Percentiles rank a stretch among this genome's conserved stretches.
These are phyloP conservation scores for Fusarium scirpi DNA, from an alignment of 2,329 filamentous ascomycete species.

Conservation along the genomic window DNA sequence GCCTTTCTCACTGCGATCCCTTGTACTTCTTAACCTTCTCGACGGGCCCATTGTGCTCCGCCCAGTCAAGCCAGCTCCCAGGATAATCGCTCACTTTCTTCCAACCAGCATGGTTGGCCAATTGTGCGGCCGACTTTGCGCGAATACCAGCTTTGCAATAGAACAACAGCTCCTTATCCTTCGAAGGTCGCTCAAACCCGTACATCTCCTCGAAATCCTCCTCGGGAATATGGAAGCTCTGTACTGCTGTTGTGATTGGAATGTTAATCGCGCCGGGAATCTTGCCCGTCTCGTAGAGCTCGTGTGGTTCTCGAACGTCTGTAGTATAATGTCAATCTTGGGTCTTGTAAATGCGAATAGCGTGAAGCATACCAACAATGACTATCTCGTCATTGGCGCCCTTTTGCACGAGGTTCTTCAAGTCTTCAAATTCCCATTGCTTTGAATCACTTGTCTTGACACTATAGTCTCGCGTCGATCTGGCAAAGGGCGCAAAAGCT, in stretches of 20 bases:
- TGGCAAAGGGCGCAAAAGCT: slow-evolving; percentile 17
- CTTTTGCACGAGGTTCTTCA: slow-evolving; percentile 54
- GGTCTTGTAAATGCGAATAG: not conserved
- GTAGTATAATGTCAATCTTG: not conserved
- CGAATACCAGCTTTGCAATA: slow-evolving; percentile 95
- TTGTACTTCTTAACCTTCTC: slow-evolving; percentile 44
- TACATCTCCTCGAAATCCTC: slow-evolving; percentile 88
- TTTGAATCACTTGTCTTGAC: slow-evolving; percentile 49
- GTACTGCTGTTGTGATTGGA: slow-evolving; percentile 80
- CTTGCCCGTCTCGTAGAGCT: slow-evolving; percentile 71
- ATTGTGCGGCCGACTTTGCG: slow-evolving; percentile 78
- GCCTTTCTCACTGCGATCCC: slow-evolving; percentile 44
- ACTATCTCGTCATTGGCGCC: slow-evolving; percentile 49
- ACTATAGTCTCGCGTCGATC: slow-evolving; percentile 21
- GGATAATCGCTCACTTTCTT: slow-evolving; percentile 76
- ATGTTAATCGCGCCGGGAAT: slow-evolving; percentile 89
- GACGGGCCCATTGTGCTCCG: slow-evolving; percentile 72
- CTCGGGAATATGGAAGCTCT: slow-evolving; percentile 79
- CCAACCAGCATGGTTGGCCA: slow-evolving; percentile 85
- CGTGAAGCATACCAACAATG: slow-evolving; percentile 59
- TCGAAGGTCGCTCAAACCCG: slow-evolving; percentile 76
- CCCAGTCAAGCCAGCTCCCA: slow-evolving; percentile 88
- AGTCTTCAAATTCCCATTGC: slow-evolving; percentile 63
- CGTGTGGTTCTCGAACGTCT: slow-evolving; percentile 80
- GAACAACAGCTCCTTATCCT: slow-evolving; percentile 75